Percentiles rank a stretch among this genome's conserved stretches.
phyloP scores from a whole-genome alignment of 2,329 filamentous ascomycete species.

The Aspergillus thermomutatus region DNA sequence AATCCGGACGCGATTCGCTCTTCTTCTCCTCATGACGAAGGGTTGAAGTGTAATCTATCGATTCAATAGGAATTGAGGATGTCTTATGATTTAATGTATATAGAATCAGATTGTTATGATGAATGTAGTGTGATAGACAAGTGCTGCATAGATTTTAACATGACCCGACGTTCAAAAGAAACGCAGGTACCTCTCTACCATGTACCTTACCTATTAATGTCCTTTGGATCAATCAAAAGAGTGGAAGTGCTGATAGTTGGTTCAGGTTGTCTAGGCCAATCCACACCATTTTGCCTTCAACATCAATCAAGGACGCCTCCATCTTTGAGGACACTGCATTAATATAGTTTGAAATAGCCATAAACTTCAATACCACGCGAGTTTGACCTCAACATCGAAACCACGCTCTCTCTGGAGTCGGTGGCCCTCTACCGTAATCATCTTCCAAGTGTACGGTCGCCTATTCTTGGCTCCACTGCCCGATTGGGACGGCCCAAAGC shows the following conservation, averaged over 20 bases:
- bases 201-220: too few species aligned
- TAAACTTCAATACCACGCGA: neutral
- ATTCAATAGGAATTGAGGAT: neutral
- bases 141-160: neutral
- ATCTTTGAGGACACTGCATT: too few species aligned
- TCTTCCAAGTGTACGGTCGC: neutral
- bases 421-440: too few species aligned
- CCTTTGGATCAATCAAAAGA: neutral
- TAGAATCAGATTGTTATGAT: neutral
- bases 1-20: neutral
- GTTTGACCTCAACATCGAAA: neutral
- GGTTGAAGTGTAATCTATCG: neutral
- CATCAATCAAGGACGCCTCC: too few species aligned
- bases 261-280: too few species aligned
- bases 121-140: neutral
- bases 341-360: too few species aligned
- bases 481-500: neutral
- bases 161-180: neutral
- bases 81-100: constrained; percentile 8
- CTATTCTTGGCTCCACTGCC: neutral
- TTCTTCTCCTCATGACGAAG: neutral
- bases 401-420: constrained; percentile 10
- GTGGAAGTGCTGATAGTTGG: neutral
- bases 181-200: too few species aligned
- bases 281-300: too few species aligned